Evolutionary conservation across 2,329 filamentous ascomycete species (phyloP), one percentile per base, ranked within the genome.

Genomic region (Nannizziopsis arthrosporioides): DNA sequence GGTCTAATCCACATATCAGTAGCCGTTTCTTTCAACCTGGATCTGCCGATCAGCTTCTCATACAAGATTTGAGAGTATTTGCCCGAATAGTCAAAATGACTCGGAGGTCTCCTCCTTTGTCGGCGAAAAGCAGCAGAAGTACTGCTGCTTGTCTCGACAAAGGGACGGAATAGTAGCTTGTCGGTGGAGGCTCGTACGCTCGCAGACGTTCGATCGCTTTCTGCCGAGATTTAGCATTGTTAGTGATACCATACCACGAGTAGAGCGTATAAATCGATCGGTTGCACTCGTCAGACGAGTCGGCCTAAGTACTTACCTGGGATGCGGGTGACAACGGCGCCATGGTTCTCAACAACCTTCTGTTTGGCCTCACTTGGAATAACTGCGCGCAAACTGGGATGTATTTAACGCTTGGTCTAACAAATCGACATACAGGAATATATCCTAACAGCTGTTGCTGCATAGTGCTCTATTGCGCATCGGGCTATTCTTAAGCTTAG

Each of bases 81-180:
- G 76, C 73, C 50, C 78, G 71, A 61, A 81, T 79, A 2, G 78
- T 82, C 45, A 82, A 68, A 12, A 81, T 76, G 8, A 81, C 76
- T 52, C 75, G 77, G 51, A 96, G 70, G 56, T 94, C 84, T 36
- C 90, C 90, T 53, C 76, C 73, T 38, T 77, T 76, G 65, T 95
- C 90, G 32, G 88, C 86, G 63, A 92, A 95, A 1, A 96, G 75
- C 45, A 96, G 75, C 42, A 96, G 76, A 47, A 96, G 70, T 36
- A 96, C 90, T 18, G 90, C 89, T 11, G 90, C 90, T 55, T 88
- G 80, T 53, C 85, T 78, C 11, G 69, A 71, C 7, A 80, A 59
- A 1, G 78, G 78, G 37, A 78, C 72, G 43, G 70, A 67, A 54
- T 71, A 66, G 65, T 77, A 82, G 53, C 69, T 70, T 5, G 77